Evolutionary conservation across 345 rosid species (phyloP).

Genomic region (Lepidium didymum): DNA sequence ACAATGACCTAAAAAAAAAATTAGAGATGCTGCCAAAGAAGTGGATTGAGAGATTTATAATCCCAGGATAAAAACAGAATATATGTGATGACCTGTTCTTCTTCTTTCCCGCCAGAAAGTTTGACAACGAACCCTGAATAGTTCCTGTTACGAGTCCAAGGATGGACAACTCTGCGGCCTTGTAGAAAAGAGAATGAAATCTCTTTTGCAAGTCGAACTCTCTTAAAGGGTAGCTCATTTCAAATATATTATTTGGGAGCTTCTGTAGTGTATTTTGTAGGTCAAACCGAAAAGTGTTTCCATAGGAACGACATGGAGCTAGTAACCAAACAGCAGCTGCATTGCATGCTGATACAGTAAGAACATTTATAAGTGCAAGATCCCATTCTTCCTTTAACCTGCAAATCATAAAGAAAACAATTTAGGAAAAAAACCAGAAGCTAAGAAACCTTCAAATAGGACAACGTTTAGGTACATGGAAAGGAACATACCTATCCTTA

Average conservation of each 20-base stretch:
- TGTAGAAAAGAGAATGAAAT: constrained; percentile 74
- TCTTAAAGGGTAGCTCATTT: constrained; percentile 80
- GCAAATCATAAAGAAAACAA: constrained; percentile 1
- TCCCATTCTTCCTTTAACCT: constrained; percentile 95
- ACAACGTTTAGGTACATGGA: background rate
- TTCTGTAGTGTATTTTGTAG: constrained; percentile 91
- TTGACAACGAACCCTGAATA: constrained; percentile 73
- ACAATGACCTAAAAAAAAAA: background rate
- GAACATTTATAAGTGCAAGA: constrained; percentile 82
- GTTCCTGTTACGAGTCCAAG: constrained; percentile 78
- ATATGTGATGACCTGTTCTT: constrained; percentile 51
- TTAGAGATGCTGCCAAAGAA: background rate
- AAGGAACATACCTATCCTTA: constrained; percentile 54
- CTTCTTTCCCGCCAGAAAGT: constrained; percentile 58
- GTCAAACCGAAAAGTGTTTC: constrained; percentile 81
- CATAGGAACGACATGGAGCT: constrained; percentile 94
- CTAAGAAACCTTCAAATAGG: background rate
- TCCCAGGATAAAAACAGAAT: background rate
- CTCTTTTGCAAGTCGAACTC: constrained; percentile 88
- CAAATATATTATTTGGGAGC: constrained; percentile 93
- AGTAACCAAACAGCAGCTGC: constrained; percentile 81
- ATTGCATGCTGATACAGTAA: constrained; percentile 78
- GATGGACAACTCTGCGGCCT: constrained; percentile 82
- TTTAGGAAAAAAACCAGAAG: constrained; percentile 12
- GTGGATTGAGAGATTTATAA: background rate